Conservation (phyloP, 2,329 filamentous ascomycete species). For the Colletotrichum sojae region DNA sequence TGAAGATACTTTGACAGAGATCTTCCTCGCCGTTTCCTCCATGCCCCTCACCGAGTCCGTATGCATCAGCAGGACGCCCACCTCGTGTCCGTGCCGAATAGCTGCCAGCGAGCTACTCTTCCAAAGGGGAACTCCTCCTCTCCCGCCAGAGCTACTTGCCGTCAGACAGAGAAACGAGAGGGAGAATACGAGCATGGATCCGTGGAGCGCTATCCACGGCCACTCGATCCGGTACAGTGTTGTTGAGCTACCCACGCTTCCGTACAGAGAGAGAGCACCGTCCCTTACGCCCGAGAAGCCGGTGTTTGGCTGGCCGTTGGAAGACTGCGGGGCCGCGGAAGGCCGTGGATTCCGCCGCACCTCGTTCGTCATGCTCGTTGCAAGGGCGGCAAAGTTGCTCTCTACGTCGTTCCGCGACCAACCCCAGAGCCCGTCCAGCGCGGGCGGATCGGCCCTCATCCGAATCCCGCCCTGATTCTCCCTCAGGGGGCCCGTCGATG, state of each 20-base stretch:
- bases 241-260: not conserved
- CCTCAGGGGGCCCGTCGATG: not conserved
- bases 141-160: not conserved
- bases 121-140: conserved; percentile 1
- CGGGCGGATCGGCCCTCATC: not conserved
- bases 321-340: not conserved
- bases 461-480: not conserved
- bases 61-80: not conserved
- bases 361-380: conserved; percentile 26
- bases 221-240: conserved; percentile 22
- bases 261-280: not conserved
- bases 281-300: not conserved
- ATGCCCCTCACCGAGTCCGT: conserved; percentile 30
- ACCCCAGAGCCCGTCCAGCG: not conserved
- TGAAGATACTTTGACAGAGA: not conserved
- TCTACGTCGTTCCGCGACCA: not conserved
- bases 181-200: not conserved
- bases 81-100: conserved; percentile 12
- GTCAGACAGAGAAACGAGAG: conserved; percentile 5
- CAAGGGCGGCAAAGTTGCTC: not conserved
- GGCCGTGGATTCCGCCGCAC: conserved; percentile 9
- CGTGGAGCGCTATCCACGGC: conserved; percentile 32
- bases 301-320: not conserved
- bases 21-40: conserved; percentile 26
- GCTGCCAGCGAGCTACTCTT: conserved; percentile 32